Evolutionary conservation across 345 rosid genomes (phyloP), one percentile per base, ranked within the genome.

Genomic region (Populus alba): DNA sequence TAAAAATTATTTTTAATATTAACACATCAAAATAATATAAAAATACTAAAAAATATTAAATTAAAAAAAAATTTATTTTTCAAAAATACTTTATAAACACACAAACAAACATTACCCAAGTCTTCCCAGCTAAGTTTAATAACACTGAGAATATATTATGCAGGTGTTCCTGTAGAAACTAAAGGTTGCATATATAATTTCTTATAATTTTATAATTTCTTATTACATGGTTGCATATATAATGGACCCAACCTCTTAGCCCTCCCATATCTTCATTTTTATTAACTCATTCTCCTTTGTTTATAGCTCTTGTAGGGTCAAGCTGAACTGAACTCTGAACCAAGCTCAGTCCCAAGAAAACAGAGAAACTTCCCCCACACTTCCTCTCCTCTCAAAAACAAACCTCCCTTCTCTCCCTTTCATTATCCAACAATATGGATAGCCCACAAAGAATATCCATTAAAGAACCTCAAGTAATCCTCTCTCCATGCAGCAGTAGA

Each of bases 401-500:
- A 9, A 4, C 15, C 17, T n/a, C 37, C 23, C 39, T 25, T 22
- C 75, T 22, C 45, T 9, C 67, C 16, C 69, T 31, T 7, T 31
- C 8, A 1, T 10, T 20, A 18, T 35, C 7, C 2, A 9, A 0
- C 55, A 18, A 27, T 25, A 37, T 51, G 77, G 77, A 66, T 39
- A 78, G 75, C 73, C 63, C 65, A 9, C 27, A 25, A 31, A 70
- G 61, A 41, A 66, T 77, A 55, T 29, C 37, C 18, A 41, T 10
- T 31, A 22, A 61, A 66, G 47, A 37, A 47, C 11, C 16, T 5
- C 82, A 35, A 27, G 27, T 5, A 3, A 37, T 13, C 43, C 81
- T 78, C 18, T 78, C 83, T 2, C 71, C 87, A 1, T 74, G 76
- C 75, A 71, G 31, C 75, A 72, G 75, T 38, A 43, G 72, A 17